Percentiles rank a stretch among this genome's conserved stretches.
These are phyloP conservation scores for Tetracladium setigerum DNA, from an alignment of 495 filamentous ascomycete genomes.

Conservation along the genomic window DNA sequence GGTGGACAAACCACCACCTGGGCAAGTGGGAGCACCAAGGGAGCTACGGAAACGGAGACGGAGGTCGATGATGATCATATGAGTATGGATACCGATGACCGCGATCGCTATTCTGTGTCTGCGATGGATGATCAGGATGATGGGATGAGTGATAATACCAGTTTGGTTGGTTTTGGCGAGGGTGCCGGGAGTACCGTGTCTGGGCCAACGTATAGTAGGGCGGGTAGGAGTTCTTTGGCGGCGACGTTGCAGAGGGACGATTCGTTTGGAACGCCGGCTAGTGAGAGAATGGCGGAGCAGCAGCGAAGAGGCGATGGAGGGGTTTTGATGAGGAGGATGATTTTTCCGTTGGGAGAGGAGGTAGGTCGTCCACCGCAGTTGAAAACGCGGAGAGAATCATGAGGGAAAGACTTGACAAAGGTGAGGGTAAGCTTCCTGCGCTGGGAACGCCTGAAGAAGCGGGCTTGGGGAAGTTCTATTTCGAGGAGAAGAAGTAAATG, in stretches of 20 bases:
- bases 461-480: slow-evolving; percentile 45
- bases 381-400: slow-evolving; percentile 44
- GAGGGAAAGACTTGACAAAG: slow-evolving; percentile 38
- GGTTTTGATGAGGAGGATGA: slow-evolving; percentile 12
- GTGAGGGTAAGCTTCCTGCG: slow-evolving; percentile 27
- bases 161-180: slow-evolving; percentile 80
- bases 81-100: slow-evolving; percentile 47
- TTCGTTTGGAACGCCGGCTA: slow-evolving; percentile 2
- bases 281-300: slow-evolving; percentile 9
- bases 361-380: neutral
- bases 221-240: slow-evolving; percentile 9
- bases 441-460: slow-evolving; percentile 33
- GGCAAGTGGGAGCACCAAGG: slow-evolving; percentile 54
- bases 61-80: slow-evolving; percentile 52
- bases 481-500: slow-evolving; percentile 37
- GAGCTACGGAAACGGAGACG: slow-evolving; percentile 29
- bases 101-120: slow-evolving; percentile 33
- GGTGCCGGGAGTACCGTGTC: slow-evolving; percentile 73
- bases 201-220: slow-evolving; percentile 53
- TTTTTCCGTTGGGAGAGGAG: slow-evolving; percentile 12
- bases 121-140: slow-evolving; percentile 56
- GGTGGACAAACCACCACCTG: slow-evolving; percentile 66
- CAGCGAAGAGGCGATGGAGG: slow-evolving; percentile 20
- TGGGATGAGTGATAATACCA: slow-evolving; percentile 75
- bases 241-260: neutral